Conservation (phyloP, 176 grass and related monocot genomes). For the Triticum turgidum region DNA sequence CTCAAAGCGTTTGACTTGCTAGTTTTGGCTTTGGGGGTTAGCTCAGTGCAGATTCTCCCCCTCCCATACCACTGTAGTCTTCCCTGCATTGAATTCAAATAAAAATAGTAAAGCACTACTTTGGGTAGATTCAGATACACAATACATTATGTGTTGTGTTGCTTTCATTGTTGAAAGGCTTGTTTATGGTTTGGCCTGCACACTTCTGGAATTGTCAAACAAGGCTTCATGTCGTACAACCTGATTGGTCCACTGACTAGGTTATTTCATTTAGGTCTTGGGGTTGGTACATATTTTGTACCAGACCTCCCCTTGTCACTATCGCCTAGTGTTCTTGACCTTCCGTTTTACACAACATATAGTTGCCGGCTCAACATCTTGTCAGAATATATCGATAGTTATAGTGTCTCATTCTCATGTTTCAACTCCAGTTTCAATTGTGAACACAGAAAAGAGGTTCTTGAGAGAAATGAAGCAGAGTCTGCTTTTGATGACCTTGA, state of each 20-base stretch:
- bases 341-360: neutral
- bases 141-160: neutral
- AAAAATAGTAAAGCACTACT: slow-evolving; percentile 5
- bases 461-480: neutral
- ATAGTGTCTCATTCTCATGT: neutral
- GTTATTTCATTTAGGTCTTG: slow-evolving; percentile 1
- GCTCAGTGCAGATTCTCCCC: neutral
- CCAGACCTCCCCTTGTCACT: neutral
- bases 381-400: neutral
- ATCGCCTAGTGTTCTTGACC: neutral
- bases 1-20: neutral
- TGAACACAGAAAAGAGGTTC: neutral
- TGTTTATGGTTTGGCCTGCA: slow-evolving; percentile 33
- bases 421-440: neutral
- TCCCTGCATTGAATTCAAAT: neutral
- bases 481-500: neutral
- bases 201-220: slow-evolving; percentile 29
- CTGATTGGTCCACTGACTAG: slow-evolving; percentile 32
- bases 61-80: neutral
- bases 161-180: slow-evolving; percentile 25
- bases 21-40: neutral
- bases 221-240: slow-evolving; percentile 15
- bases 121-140: slow-evolving; percentile 8
- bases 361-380: slow-evolving; percentile 17
- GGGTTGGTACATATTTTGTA: neutral